Evolutionary conservation across 2,329 filamentous ascomycete genomes (phyloP).

Genomic region (Nemania sp.): DNA sequence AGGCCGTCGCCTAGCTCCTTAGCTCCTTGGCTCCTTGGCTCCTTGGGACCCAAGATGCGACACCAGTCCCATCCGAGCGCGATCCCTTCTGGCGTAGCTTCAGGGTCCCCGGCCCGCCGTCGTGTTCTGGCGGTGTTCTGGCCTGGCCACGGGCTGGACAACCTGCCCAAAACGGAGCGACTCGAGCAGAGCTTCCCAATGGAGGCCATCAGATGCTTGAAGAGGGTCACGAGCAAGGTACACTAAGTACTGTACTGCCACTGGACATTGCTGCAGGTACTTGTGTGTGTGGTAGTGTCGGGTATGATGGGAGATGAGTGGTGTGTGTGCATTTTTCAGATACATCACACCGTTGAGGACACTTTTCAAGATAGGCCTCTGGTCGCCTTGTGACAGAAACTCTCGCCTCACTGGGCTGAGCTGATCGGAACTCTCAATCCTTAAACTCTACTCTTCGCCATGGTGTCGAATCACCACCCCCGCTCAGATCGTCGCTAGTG

Average conservation of each 20-base stretch:
- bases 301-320: too few relatives aligned
- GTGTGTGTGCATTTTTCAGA: too few relatives aligned
- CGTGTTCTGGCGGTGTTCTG: not conserved
- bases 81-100: conserved; percentile 4
- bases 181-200: not conserved
- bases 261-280: too few relatives aligned
- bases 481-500: not conserved
- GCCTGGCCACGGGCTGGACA: not conserved
- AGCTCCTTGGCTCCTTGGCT: too few relatives aligned
- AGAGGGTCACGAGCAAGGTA: conserved; percentile 1
- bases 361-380: not conserved
- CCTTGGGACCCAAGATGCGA: not conserved
- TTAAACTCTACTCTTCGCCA: not conserved
- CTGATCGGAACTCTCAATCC: not conserved
- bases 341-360: too few relatives aligned
- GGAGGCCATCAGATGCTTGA: not conserved
- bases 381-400: not conserved
- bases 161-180: conserved; percentile 11
- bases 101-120: conserved; percentile 9
- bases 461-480: not conserved
- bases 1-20: conserved; percentile 1
- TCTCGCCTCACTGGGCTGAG: not conserved
- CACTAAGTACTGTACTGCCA: too few relatives aligned
- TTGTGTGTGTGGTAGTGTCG: too few relatives aligned
- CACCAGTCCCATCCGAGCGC: not conserved